A percentile compares a stretch with the other conserved stretches of the same genome.
These are phyloP conservation scores for Xerocomus brunneocitrinus DNA, from an alignment of 768 basidiomycete species.

Conservation along the genomic window DNA sequence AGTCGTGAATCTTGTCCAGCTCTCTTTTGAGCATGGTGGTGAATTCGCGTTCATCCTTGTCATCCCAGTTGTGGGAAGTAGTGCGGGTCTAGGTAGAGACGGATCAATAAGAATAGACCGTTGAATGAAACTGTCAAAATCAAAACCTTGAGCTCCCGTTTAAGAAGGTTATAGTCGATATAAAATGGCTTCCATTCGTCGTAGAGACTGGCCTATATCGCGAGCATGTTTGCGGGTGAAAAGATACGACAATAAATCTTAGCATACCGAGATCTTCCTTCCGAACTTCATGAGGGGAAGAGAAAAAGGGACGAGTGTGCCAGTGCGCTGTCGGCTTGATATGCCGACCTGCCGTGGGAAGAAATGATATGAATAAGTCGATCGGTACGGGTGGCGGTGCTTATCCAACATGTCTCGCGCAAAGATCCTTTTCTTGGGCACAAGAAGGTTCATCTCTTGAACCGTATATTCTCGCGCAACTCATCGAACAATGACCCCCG, in stretches of 20 bases:
- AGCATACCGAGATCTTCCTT: conserved; percentile 62
- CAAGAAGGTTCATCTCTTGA: conserved; percentile 48
- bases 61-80: conserved; percentile 59
- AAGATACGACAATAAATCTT: background rate
- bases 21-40: conserved; percentile 74
- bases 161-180: conserved; percentile 83
- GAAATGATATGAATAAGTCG: background rate
- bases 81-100: conserved; percentile 41
- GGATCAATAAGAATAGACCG: background rate
- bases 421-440: conserved; percentile 69
- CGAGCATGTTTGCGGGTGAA: background rate
- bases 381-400: conserved; percentile 5
- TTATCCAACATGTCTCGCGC: conserved; percentile 36
- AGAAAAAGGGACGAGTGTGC: background rate
- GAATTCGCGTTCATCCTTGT: conserved; percentile 79
- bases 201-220: conserved; percentile 69
- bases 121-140: conserved; percentile 21
- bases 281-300: conserved; percentile 68
- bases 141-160: conserved; percentile 81
- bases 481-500: conserved; percentile 2
- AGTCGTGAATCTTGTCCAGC: conserved; percentile 90
- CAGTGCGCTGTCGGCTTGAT: background rate
- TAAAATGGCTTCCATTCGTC: conserved; percentile 90
- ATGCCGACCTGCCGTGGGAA: conserved; percentile 10
- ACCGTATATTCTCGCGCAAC: background rate